Conservation (phyloP, 768 basidiomycete genomes). For the Suillus placidus region DNA sequence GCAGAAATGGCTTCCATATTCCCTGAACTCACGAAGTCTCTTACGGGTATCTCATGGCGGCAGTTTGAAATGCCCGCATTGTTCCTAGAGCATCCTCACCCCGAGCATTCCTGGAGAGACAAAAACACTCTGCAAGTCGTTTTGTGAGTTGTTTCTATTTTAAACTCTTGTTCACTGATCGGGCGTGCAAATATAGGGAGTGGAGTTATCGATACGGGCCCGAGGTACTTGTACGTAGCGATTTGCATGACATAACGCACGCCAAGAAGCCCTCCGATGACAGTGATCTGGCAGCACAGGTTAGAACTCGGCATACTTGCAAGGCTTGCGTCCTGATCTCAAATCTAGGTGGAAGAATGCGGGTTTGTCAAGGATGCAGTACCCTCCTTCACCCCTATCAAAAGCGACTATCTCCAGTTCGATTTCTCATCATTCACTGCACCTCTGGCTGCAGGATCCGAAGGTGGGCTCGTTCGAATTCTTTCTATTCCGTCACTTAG, state of each 20-base stretch:
- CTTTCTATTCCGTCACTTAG: not conserved
- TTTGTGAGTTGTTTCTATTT: constrained; percentile 20
- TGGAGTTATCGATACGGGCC: not conserved
- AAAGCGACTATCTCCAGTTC: not conserved
- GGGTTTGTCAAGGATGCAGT: not conserved
- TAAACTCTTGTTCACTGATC: not conserved
- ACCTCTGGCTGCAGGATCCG: not conserved
- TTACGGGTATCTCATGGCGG: constrained; percentile 26
- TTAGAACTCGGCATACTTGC: not conserved
- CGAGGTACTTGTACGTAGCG: not conserved
- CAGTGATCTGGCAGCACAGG: not conserved
- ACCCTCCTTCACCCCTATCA: not conserved
- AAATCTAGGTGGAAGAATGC: not conserved
- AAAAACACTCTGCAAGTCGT: constrained; percentile 22
- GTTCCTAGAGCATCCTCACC: constrained; percentile 19
- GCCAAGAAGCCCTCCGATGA: not conserved
- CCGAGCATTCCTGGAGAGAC: constrained; percentile 21
- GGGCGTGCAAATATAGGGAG: not conserved
- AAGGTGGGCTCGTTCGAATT: not conserved
- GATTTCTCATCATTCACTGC: not conserved
- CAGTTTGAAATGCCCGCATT: constrained; percentile 33
- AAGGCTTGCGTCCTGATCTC: not conserved
- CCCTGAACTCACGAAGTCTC: constrained; percentile 27
- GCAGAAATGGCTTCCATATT: constrained; percentile 24
- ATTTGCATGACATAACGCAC: not conserved